These are phyloP conservation scores for Phytophthora chlamydospora DNA, from an alignment of 352 stramenopile species.

Conservation along the genomic window DNA sequence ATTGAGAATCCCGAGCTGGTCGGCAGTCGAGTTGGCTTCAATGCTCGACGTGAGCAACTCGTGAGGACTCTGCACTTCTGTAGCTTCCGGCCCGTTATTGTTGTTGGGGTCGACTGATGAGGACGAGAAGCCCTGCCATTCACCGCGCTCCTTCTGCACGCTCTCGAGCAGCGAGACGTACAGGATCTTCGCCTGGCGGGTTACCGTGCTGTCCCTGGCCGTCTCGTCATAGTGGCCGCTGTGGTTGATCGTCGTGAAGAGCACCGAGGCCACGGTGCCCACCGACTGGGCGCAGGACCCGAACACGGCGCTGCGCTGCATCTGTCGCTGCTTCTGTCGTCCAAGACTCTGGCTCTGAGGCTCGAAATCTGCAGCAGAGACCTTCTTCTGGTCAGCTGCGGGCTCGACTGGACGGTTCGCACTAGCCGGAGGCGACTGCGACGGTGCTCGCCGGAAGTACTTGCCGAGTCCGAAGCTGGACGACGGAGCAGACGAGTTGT, in stretches of 20 bases:
- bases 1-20: conserved; percentile 52
- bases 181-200: conserved; percentile 64
- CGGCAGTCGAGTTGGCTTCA: conserved; percentile 11
- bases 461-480: conserved; percentile 34
- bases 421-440: conserved; percentile 19
- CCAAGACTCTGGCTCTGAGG: background rate
- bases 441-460: conserved; percentile 38
- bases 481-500: conserved; percentile 20
- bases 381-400: conserved; percentile 5
- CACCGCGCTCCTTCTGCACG: conserved; percentile 67
- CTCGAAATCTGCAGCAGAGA: conserved; percentile 11
- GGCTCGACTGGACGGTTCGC: conserved; percentile 11
- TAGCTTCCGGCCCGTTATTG: conserved; percentile 30
- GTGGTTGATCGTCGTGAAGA: conserved; percentile 55
- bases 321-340: conserved; percentile 7
- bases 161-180: conserved; percentile 72
- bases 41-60: conserved; percentile 28
- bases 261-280: conserved; percentile 49
- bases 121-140: conserved; percentile 67
- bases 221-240: conserved; percentile 39
- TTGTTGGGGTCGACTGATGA: conserved; percentile 15
- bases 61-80: conserved; percentile 14
- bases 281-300: conserved; percentile 64
- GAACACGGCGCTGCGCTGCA: conserved; percentile 49
- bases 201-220: conserved; percentile 37